Evolutionary conservation across 1,139 yeast genomes (phyloP), one percentile per base, ranked within the genome.

Genomic region (Yamadazyma atlantica): DNA sequence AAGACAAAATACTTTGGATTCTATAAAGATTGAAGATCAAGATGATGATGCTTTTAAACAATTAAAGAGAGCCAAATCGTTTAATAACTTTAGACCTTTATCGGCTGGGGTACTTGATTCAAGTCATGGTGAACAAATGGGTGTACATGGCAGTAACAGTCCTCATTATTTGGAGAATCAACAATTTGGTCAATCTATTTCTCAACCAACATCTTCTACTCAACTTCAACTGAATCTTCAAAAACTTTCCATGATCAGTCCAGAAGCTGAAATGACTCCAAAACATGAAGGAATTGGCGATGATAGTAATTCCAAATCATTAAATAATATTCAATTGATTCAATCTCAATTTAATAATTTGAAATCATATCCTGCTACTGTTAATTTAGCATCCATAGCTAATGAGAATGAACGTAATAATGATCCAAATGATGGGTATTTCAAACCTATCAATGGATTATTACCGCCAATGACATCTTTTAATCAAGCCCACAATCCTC

Each of bases 1-100:
- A 38, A 37, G 57, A 29, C 55, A 53, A 32, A 57, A 54, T 33
- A 56, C 62, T 6, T 46, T 65, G 24, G 71, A 64, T 28, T 55
- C 69, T 4, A 59, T 66, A 33, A 57, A 58, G 30, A 58, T 65
- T 36, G 74, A 68, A 42, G 69, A 64, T 38, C 72, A 67, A 43
- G 73, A 69, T 36, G 71, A 69, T 46, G 75, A 70, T 48, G 75
- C 76, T 2, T 60, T 69, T 40, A 65, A 65, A 41, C 73, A 68
- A 44, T 50, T 71, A 38, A 60, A 60, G 33, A 61, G 68, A 46
- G 73, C 73, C 4, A 66, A 66, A 44, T 62, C 69, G 47, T 44
- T 38, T 34, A 37, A 38, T 24, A 35, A 27, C 27, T 34, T 41
- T 14, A 38, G 36, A 16, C 18, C 14, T 10, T 29, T 34, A 29